Evolutionary conservation across 208 protist species (phyloP), one percentile per base, ranked within the genome.

Genomic region (Wallacemonas collosoma): DNA sequence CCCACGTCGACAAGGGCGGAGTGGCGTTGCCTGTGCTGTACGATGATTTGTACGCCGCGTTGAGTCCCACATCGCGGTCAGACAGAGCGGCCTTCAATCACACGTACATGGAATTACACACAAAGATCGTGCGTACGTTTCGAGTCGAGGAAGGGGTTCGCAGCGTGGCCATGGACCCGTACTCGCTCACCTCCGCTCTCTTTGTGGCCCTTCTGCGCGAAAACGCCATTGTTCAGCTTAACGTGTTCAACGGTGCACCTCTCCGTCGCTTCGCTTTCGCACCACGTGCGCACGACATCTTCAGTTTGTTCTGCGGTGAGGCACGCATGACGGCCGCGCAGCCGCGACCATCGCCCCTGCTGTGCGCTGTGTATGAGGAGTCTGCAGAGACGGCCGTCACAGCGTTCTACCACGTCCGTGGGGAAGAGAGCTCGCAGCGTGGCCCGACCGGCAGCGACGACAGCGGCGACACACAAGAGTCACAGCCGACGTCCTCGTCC

Each of bases 191-290:
- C 11, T 47, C 65, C 17, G 51, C 79, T 73, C 66, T 90, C 47
- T 93, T 89, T 58, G 84, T 93, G n/a, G 81, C 86, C 3, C 77
- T 91, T 44, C 68, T 72, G 8, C 75, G 76, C 26, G 74, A 87
- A 50, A 68, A 76, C 9, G 66, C 79, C 44, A 87, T 96, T 55
- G 44, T 86, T 60, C 86, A 94, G 79, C 91, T 94, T 71, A 92
- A 94, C 76, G 78, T 77, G 60, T 83, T 93, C 57, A 93, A 68
- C 67, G 86, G 80, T 17, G 73, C 70, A 39, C 66, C 76, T 50
- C 63, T 93, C 14, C 50, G 81, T 8, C 60, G 75, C 62, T 83
- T 87, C 76, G 72, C 56, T 15, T 90, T 87, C 53, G 80, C 84
- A 35, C 53, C 65, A 5, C 12, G 72, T 17, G 76, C 73, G 35